Evolutionary conservation across 768 basidiomycete species (phyloP).

Genomic region (Cystobasidium ongulense): DNA sequence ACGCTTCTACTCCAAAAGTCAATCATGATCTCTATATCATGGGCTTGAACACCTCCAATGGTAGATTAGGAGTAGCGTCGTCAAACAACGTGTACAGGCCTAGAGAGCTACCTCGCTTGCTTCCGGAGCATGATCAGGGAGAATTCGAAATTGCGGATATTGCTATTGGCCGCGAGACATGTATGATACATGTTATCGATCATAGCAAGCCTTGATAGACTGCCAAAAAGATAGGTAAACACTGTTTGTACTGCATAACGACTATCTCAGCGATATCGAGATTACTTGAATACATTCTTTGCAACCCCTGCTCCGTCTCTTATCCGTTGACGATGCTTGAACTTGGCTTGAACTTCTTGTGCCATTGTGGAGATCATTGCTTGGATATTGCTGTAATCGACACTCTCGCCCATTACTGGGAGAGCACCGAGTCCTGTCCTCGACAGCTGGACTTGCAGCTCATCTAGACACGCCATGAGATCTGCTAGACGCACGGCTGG

Average conservation of each 20-base stretch:
- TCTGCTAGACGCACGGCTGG: conserved; percentile 2
- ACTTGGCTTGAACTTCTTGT: conserved; percentile 6
- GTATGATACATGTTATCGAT: background rate
- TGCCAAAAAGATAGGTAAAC: too few relatives aligned
- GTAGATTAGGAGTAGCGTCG: conserved; percentile 4
- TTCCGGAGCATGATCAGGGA: background rate
- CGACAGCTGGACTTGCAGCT: conserved; percentile 11
- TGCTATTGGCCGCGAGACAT: background rate
- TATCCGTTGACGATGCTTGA: conserved; percentile 11
- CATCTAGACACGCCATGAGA: conserved; percentile 8
- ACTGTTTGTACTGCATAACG: background rate
- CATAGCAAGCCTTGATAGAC: background rate
- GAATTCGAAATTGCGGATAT: background rate
- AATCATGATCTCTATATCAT: background rate
- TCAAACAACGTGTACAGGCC: background rate
- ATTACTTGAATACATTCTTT: conserved; percentile 7
- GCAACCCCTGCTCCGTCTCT: conserved; percentile 14
- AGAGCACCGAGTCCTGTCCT: conserved; percentile 18
- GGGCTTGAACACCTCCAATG: conserved; percentile 17
- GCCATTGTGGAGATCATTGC: background rate
- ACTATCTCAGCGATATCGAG: background rate
- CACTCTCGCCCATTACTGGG: background rate
- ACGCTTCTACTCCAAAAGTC: background rate
- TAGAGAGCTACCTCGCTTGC: background rate
- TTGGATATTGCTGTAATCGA: background rate